These are phyloP conservation scores for Fusarium dlaminii DNA, from an alignment of 2,329 filamentous ascomycete species.

Conservation along the genomic window DNA sequence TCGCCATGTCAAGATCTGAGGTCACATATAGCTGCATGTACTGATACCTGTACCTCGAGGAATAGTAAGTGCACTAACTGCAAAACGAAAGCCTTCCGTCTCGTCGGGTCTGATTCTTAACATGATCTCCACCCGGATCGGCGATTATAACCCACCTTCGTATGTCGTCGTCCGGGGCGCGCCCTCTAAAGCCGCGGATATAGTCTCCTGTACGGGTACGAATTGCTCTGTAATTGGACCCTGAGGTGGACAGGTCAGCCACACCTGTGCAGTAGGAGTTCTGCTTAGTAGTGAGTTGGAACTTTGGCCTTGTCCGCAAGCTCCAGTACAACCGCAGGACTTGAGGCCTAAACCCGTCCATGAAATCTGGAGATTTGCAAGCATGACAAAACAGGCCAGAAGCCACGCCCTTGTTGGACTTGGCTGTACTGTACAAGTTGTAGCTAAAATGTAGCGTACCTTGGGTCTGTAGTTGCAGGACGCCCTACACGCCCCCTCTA, in stretches of 20 bases:
- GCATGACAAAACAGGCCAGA: conserved; percentile 37
- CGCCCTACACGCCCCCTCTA: conserved; percentile 21
- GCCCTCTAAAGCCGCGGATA: conserved; percentile 35
- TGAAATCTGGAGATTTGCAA: conserved; percentile 40
- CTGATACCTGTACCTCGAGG: background rate
- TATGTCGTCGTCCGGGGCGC: conserved; percentile 27
- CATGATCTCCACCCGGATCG: conserved; percentile 32
- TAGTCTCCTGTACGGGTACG: background rate
- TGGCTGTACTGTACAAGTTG: background rate
- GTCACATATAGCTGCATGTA: background rate
- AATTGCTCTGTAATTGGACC: conserved; percentile 23
- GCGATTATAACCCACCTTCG: conserved; percentile 33
- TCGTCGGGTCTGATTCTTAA: conserved; percentile 20
- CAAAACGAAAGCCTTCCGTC: conserved; percentile 13
- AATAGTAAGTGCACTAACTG: conserved; percentile 10
- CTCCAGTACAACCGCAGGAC: background rate
- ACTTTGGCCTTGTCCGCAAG: background rate
- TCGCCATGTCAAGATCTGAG: conserved; percentile 4
- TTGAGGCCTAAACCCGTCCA: conserved; percentile 1
- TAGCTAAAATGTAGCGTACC: background rate
- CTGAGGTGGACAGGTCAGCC: conserved; percentile 1
- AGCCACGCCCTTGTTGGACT: conserved; percentile 30
- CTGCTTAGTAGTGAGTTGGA: conserved; percentile 13
- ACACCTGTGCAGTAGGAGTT: background rate
- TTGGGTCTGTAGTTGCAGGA: background rate